Evolutionary conservation across 495 filamentous ascomycete genomes (phyloP).

Genomic region (Zalerion maritima): DNA sequence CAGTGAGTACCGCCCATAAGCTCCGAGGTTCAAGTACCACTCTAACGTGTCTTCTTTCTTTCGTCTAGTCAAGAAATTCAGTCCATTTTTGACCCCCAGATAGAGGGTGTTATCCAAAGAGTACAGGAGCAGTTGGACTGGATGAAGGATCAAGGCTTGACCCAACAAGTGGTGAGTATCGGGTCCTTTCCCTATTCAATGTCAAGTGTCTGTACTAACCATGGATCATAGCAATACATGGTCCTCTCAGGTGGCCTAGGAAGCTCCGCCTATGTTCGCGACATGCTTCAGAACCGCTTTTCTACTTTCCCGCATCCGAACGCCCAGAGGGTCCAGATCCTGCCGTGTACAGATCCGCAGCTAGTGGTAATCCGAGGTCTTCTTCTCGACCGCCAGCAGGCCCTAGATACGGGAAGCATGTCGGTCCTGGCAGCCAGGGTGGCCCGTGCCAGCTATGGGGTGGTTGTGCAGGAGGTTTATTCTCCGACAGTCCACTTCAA

Average conservation of each 20-base stretch:
- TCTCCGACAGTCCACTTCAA: slow-evolving; percentile 28
- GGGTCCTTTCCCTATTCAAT: neutral
- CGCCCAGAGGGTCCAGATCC: slow-evolving; percentile 26
- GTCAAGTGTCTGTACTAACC: neutral
- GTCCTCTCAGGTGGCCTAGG: slow-evolving; percentile 52
- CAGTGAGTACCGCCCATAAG: slow-evolving; percentile 7
- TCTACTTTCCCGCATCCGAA: slow-evolving; percentile 19
- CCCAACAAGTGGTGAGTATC: slow-evolving; percentile 30
- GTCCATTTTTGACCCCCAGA: slow-evolving; percentile 39
- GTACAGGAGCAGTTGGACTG: slow-evolving; percentile 40
- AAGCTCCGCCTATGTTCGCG: slow-evolving; percentile 45
- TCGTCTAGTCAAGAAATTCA: slow-evolving; percentile 37
- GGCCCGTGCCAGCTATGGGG: slow-evolving; percentile 42
- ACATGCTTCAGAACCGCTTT: slow-evolving; percentile 28
- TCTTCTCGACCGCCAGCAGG: slow-evolving; percentile 38
- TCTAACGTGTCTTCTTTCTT: slow-evolving; percentile 5
- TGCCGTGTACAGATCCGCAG: slow-evolving; percentile 40
- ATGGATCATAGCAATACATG: slow-evolving; percentile 28
- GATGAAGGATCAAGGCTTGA: slow-evolving; percentile 28
- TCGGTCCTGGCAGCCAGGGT: slow-evolving; percentile 31
- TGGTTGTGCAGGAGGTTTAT: slow-evolving; percentile 33
- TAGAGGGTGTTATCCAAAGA: slow-evolving; percentile 34
- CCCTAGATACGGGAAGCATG: slow-evolving; percentile 23
- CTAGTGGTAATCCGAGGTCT: slow-evolving; percentile 43
- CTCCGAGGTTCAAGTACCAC: slow-evolving; percentile 1